A percentile compares a stretch with the other conserved stretches of the same genome.
Conservation (phyloP, 176 grass and related monocot genomes). For the Phoenix roebelenii region DNA sequence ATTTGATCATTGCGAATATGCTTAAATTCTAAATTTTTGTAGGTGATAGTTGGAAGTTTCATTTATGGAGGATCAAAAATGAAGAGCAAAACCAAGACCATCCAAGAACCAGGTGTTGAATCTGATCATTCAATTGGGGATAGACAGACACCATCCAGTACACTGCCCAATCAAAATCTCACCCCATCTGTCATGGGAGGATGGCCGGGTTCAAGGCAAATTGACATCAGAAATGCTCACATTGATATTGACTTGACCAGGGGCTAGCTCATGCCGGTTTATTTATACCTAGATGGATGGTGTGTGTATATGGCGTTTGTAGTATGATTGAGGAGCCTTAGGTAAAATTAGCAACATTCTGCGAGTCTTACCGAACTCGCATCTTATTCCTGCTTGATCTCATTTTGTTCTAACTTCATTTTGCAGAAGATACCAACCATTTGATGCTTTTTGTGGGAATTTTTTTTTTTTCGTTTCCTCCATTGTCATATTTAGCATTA, state of each 20-base stretch:
- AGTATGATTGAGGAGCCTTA: too few species aligned
- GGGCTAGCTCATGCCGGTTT: background rate
- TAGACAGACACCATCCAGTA: background rate
- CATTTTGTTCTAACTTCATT: too few species aligned
- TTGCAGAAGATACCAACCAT: too few species aligned
- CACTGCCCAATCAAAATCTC: background rate
- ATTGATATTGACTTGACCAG: conserved; percentile 7
- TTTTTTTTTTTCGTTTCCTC: too few species aligned
- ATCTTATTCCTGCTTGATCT: too few species aligned
- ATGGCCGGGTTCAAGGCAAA: conserved; percentile 1
- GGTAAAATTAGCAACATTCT: too few species aligned
- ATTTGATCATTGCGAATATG: too few species aligned
- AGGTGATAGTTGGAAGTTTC: conserved; percentile 43
- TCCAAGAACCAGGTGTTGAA: background rate
- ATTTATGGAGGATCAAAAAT: conserved; percentile 16
- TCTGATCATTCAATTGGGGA: background rate
- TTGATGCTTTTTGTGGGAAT: too few species aligned
- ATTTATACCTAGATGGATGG: too few species aligned
- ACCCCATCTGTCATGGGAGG: background rate
- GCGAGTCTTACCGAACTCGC: too few species aligned
- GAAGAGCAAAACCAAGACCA: conserved; percentile 16
- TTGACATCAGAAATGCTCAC: conserved; percentile 3
- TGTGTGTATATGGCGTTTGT: too few species aligned
- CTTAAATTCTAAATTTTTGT: conserved; percentile 1
- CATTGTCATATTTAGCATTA: too few species aligned